These are phyloP conservation scores for Penicillium sp. DNA, from an alignment of 2,329 filamentous ascomycete species.

Conservation along the genomic window DNA sequence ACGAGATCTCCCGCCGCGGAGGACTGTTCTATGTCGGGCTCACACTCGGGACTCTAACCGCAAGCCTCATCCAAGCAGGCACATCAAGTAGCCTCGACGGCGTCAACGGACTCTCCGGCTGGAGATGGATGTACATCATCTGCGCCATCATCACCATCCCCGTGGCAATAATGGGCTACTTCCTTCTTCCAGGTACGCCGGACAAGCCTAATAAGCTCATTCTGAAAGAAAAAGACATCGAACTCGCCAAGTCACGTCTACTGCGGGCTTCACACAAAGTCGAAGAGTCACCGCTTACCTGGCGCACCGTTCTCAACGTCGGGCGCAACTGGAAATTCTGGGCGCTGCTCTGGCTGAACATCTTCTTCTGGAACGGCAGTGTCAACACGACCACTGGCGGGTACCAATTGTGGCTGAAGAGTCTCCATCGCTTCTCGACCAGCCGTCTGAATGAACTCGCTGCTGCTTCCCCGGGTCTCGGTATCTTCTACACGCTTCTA, in stretches of 20 bases:
- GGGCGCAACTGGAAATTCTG: constrained; percentile 50
- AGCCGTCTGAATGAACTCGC: constrained; percentile 53
- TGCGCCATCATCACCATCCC: constrained; percentile 56
- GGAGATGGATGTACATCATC: constrained; percentile 60
- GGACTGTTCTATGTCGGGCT: constrained; percentile 55
- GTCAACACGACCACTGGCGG: constrained; percentile 50
- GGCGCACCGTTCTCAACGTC: constrained; percentile 32
- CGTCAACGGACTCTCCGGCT: constrained; percentile 48
- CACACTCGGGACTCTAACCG: constrained; percentile 53
- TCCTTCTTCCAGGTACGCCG: constrained; percentile 53
- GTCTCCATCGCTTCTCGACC: constrained; percentile 48
- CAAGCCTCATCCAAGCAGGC: constrained; percentile 51
- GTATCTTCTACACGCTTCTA: constrained; percentile 57
- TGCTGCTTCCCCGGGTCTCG: constrained; percentile 53
- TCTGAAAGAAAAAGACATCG: constrained; percentile 49
- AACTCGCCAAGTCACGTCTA: constrained; percentile 48
- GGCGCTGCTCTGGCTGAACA: constrained; percentile 50
- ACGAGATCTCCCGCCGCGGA: constrained; percentile 50
- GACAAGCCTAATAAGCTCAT: constrained; percentile 52
- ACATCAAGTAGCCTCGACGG: constrained; percentile 44
- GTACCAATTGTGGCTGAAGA: constrained; percentile 60
- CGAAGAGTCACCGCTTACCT: constrained; percentile 28
- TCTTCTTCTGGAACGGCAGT: constrained; percentile 58
- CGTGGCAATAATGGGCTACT: constrained; percentile 51
- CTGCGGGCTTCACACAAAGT: constrained; percentile 44